These are phyloP conservation scores for Lenzites betulinus DNA, from an alignment of 768 basidiomycete species.

Conservation along the genomic window DNA sequence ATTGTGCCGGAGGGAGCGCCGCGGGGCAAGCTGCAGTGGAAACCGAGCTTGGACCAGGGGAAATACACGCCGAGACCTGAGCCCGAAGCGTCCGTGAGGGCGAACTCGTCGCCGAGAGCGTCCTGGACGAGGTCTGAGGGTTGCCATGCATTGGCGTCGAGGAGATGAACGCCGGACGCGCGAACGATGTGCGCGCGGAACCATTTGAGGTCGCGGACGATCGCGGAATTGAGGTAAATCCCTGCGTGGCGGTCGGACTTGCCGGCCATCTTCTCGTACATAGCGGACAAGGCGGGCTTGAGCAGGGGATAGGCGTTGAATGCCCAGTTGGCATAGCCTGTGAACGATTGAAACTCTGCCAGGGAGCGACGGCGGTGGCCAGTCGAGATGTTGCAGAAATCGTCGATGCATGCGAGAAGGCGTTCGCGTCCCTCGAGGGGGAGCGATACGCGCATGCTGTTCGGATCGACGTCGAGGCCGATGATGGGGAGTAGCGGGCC, in stretches of 20 bases:
- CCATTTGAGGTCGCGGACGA: slow-evolving; percentile 38
- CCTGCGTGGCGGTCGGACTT: slow-evolving; percentile 17
- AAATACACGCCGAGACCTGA: background rate
- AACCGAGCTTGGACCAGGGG: background rate
- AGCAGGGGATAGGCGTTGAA: slow-evolving; percentile 40
- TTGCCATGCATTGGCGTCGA: too few relatives aligned
- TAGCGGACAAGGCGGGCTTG: slow-evolving; percentile 28
- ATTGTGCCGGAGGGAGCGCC: background rate
- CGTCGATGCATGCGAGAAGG: background rate
- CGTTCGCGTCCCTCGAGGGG: background rate
- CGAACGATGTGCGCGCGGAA: slow-evolving; percentile 6
- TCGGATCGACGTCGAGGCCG: slow-evolving; percentile 41
- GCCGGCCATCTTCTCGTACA: slow-evolving; percentile 37
- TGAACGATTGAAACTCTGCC: slow-evolving; percentile 34
- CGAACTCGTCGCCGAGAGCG: slow-evolving; percentile 26
- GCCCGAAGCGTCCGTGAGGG: background rate
- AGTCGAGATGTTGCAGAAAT: background rate
- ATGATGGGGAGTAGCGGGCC: slow-evolving; percentile 38
- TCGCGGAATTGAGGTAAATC: slow-evolving; percentile 32
- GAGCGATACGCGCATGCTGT: slow-evolving; percentile 34
- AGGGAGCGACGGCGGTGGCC: slow-evolving; percentile 10
- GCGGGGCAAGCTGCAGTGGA: background rate
- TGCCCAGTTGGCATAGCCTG: slow-evolving; percentile 43
- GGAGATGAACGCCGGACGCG: too few relatives aligned
- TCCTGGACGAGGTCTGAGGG: slow-evolving; percentile 21